phyloP scores from a whole-genome alignment of 2,329 filamentous ascomycete species.

The Claviceps digitariae region DNA sequence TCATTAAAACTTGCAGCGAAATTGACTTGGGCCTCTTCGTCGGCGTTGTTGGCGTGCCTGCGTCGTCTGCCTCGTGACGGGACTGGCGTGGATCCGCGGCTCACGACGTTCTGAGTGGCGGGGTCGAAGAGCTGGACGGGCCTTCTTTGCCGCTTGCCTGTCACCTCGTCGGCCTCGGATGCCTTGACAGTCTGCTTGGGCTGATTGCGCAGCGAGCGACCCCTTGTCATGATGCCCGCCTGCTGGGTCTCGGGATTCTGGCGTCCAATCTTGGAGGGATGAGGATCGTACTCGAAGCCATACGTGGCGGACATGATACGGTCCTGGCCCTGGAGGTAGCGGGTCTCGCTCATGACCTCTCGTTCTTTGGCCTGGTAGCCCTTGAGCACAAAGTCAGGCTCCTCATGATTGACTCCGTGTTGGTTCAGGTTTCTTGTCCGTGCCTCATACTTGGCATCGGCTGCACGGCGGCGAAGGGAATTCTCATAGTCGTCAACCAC shows the following conservation, averaged over 20 bases:
- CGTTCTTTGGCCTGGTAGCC: slow-evolving; percentile 35
- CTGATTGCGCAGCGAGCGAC: slow-evolving; percentile 41
- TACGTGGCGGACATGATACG: slow-evolving; percentile 45
- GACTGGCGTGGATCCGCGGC: slow-evolving; percentile 38
- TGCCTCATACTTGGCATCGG: slow-evolving; percentile 33
- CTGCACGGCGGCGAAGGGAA: slow-evolving; percentile 33
- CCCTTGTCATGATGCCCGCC: slow-evolving; percentile 35
- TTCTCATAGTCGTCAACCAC: slow-evolving; percentile 46
- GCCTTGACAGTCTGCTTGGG: slow-evolving; percentile 45
- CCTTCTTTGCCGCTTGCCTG: slow-evolving; percentile 40
- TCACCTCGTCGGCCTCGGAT: slow-evolving; percentile 37
- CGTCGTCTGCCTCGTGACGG: slow-evolving; percentile 19
- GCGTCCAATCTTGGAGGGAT: slow-evolving; percentile 41
- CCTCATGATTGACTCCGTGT: slow-evolving; percentile 29
- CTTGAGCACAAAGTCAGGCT: slow-evolving; percentile 40
- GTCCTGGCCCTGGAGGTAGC: slow-evolving; percentile 39
- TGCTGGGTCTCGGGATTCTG: slow-evolving; percentile 45
- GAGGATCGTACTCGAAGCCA: slow-evolving; percentile 47
- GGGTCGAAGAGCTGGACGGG: slow-evolving; percentile 37
- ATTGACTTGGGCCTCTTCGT: slow-evolving; percentile 14
- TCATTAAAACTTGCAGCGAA: slow-evolving; percentile 21
- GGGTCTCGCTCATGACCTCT: slow-evolving; percentile 29
- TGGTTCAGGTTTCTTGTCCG: slow-evolving; percentile 26
- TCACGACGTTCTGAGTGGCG: slow-evolving; percentile 33
- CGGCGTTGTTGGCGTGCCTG: slow-evolving; percentile 17